Evolutionary conservation across 768 basidiomycete genomes (phyloP).

Genomic region (Tricholoma furcatifolium): DNA sequence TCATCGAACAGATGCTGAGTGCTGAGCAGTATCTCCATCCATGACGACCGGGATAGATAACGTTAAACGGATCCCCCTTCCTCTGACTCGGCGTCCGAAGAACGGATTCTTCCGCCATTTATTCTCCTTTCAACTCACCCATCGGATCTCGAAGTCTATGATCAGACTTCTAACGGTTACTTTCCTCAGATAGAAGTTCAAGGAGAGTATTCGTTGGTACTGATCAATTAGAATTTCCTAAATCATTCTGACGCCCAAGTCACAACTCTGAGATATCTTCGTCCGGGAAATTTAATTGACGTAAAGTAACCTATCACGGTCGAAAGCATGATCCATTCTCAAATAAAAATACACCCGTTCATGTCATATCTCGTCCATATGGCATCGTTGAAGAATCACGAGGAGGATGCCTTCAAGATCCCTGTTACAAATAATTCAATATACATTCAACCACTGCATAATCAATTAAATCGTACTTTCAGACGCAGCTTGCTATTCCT

Average conservation of each 20-base stretch:
- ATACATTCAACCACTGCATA: no score
- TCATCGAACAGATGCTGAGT: no score
- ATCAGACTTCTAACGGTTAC: not conserved
- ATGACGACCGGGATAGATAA: no score
- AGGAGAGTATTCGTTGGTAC: no score
- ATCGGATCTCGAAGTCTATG: not conserved
- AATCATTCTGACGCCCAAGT: not conserved
- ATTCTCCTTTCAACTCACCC: not conserved
- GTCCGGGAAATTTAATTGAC: no score
- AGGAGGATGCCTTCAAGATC: not conserved
- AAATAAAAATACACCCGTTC: not conserved
- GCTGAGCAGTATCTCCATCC: no score
- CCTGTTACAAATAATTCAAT: not conserved
- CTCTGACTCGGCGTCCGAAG: no score
- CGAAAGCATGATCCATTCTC: not conserved
- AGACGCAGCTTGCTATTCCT: not conserved
- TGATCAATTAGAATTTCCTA: not conserved
- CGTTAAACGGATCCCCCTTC: no score
- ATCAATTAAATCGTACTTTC: not conserved
- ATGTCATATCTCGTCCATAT: not conserved
- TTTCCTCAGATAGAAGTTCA: not conserved
- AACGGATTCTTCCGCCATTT: no score
- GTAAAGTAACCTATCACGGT: not conserved
- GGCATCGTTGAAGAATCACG: no score
- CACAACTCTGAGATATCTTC: not conserved